Percentiles rank a stretch among this genome's conserved stretches.
phyloP scores from a whole-genome alignment of 208 protist genomes.

The Trypanosoma boissoni region DNA sequence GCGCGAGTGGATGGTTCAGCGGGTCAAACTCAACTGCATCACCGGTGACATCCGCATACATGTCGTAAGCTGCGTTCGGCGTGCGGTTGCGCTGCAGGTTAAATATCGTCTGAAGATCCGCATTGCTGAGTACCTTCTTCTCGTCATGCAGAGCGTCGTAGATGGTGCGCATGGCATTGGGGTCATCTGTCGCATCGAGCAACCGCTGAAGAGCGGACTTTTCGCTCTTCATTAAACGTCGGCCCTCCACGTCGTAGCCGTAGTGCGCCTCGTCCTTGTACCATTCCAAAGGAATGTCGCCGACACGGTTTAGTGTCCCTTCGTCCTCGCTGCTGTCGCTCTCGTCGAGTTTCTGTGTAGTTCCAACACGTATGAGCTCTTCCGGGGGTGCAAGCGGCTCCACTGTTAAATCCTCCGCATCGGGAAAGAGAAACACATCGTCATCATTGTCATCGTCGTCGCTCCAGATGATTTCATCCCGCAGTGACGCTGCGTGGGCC shows the following conservation, averaged over 20 bases:
- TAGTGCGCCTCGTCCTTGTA: conserved; percentile 93
- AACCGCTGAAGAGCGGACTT: conserved; percentile 86
- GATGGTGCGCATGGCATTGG: conserved; percentile 90
- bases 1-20: conserved; percentile 91
- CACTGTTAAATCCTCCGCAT: conserved; percentile 63
- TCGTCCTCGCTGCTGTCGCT: conserved; percentile 91
- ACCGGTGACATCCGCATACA: conserved; percentile 82
- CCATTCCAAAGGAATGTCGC: conserved; percentile 94
- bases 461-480: conserved; percentile 76
- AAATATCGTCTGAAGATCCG: conserved; percentile 91
- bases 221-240: conserved; percentile 87
- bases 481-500: conserved; percentile 8
- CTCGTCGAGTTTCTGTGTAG: conserved; percentile 75
- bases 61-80: conserved; percentile 83
- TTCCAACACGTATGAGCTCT: conserved; percentile 64
- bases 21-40: conserved; percentile 87
- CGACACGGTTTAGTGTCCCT: conserved; percentile 87
- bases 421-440: conserved; percentile 77
- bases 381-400: conserved; percentile 1
- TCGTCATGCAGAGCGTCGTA: conserved; percentile 90
- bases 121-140: conserved; percentile 86
- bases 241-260: conserved; percentile 92
- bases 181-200: conserved; percentile 90
- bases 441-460: conserved; percentile 32
- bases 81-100: conserved; percentile 92